Evolutionary conservation across 2,329 filamentous ascomycete genomes (phyloP), one percentile per base, ranked within the genome.

Genomic region (Daldinia eschscholtzii): DNA sequence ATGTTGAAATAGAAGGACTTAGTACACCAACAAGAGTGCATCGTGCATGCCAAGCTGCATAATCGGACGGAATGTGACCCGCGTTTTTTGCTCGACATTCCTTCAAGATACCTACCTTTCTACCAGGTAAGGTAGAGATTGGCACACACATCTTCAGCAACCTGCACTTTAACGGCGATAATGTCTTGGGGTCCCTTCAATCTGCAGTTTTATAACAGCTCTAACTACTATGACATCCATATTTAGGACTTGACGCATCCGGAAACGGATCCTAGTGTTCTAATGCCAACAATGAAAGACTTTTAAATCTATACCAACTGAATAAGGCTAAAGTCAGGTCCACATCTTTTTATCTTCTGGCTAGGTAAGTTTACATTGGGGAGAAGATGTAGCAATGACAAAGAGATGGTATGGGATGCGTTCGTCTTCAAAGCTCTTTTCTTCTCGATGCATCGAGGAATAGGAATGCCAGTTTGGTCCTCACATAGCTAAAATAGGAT

Each of bases 321-420:
- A 68, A 73, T 70, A 65, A 64, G 71, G 65, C 69, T 67, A 71
- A 67, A 57, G 39, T 57, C 9, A 35, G 26, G 20, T 60, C 7
- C 15, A 46, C 56, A 15, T 57, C 37, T 68, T 68, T 75, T 76
- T 75, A 69, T 76, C 66, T 53, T 62, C 35, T 46, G 60, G 44
- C 18, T 46, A 0, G 15, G 20, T 39, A 0, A 26, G 20, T 39
- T 35, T 5, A 23, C 35, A 48, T 23, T 20, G 62, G 7, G 2
- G 10, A 9, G 33, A 9, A 35, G 7, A 35, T 35, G 6, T 35
- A 10, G 33, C 33, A 35, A 70, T 23, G n/a, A 13, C 59, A 75
- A 70, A 60, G 46, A 53, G 30, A 30, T 41, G 57, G 56, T 64
- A 61, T 67, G 57, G 64, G 70, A 74, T 74, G 72, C 57, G 39